Conservation (phyloP, 352 stramenopile species). For the Pythium folliculosum region DNA sequence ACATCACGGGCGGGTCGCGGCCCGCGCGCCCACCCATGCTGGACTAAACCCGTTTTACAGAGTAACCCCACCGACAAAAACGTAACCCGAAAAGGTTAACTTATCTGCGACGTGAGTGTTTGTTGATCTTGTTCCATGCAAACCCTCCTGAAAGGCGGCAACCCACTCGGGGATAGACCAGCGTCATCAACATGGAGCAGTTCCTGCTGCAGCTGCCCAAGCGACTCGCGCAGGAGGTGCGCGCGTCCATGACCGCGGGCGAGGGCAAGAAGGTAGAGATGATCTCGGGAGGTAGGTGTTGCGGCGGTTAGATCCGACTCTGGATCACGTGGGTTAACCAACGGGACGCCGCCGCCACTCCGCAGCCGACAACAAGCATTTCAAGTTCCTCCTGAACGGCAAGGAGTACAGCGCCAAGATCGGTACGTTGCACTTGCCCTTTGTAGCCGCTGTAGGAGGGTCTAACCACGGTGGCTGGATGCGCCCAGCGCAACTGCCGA, state of each 20-base stretch:
- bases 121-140: neutral
- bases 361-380: conserved; percentile 86
- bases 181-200: conserved; percentile 63
- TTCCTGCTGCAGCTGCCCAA: conserved; percentile 88
- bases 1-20: conserved; percentile 36
- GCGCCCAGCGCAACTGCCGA: conserved; percentile 72
- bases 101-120: neutral
- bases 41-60: neutral
- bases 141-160: neutral
- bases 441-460: neutral
- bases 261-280: conserved; percentile 74
- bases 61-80: neutral
- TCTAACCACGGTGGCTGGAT: conserved; percentile 2
- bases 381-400: conserved; percentile 73
- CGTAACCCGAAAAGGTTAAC: conserved; percentile 9
- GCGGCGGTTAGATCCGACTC: neutral
- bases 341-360: conserved; percentile 33
- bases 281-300: conserved; percentile 62
- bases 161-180: neutral
- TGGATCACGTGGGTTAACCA: no score
- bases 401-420: conserved; percentile 83
- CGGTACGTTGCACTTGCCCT: conserved; percentile 36
- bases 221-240: conserved; percentile 73
- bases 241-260: conserved; percentile 56
- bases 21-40: conserved; percentile 2